phyloP scores from a whole-genome alignment of 148 eudicot genomes.

The Diospyros kaki region DNA sequence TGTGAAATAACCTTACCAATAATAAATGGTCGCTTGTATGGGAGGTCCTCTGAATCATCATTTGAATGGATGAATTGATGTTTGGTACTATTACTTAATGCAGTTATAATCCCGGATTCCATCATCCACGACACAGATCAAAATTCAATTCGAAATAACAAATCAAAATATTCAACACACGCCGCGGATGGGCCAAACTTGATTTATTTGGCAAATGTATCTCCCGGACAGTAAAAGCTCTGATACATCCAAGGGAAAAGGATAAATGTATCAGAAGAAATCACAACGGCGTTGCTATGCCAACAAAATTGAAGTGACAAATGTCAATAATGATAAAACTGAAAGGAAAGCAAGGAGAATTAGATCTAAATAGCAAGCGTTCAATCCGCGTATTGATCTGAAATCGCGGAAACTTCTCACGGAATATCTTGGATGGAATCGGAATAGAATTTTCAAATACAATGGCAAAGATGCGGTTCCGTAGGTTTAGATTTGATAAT shows the following conservation, averaged over 20 bases:
- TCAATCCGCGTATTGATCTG: no score
- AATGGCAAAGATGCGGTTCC: neutral
- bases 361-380: no score
- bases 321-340: neutral
- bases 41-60: slow-evolving; percentile 1
- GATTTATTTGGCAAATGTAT: neutral
- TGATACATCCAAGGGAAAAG: neutral
- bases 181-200: neutral
- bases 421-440: no score
- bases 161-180: neutral
- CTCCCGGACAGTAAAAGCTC: neutral
- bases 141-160: neutral
- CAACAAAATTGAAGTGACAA: neutral
- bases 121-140: slow-evolving; percentile 3
- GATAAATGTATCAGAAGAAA: neutral
- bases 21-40: slow-evolving; percentile 19
- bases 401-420: no score
- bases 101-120: slow-evolving; percentile 9
- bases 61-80: neutral
- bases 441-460: no score
- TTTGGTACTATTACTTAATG: slow-evolving; percentile 9
- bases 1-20: slow-evolving; percentile 13
- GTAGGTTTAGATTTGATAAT: neutral
- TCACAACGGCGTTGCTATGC: neutral
- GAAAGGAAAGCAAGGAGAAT: no score